These are phyloP conservation scores for Russula brevipes DNA, from an alignment of 768 basidiomycete species.

Conservation along the genomic window DNA sequence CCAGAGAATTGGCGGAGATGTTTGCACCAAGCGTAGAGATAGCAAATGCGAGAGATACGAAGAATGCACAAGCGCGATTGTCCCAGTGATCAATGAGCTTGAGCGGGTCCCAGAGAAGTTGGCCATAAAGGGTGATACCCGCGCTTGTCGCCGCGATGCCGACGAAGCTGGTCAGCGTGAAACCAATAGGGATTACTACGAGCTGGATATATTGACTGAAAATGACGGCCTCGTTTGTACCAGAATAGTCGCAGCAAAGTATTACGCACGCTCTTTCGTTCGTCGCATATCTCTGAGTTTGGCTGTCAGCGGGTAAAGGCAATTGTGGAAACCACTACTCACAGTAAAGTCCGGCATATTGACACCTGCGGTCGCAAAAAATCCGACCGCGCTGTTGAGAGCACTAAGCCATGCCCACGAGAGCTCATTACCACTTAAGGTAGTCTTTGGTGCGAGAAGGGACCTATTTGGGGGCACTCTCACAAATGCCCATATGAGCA, in stretches of 20 bases:
- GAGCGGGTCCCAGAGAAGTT: constrained; percentile 67
- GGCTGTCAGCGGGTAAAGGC: background rate
- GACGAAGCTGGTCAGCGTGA: constrained; percentile 71
- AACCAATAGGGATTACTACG: constrained; percentile 67
- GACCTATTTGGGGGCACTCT: constrained; percentile 58
- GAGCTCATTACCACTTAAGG: constrained; percentile 47
- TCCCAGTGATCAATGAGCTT: constrained; percentile 74
- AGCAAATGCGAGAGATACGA: constrained; percentile 68
- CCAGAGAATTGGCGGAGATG: constrained; percentile 73
- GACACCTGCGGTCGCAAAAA: constrained; percentile 65
- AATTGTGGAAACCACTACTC: constrained; percentile 8
- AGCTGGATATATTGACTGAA: constrained; percentile 68
- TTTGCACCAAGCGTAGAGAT: constrained; percentile 61
- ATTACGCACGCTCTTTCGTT: constrained; percentile 51
- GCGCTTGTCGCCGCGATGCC: constrained; percentile 83
- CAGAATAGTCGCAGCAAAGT: background rate
- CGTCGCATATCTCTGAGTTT: constrained; percentile 62
- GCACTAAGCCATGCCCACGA: constrained; percentile 76
- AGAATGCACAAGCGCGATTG: constrained; percentile 82
- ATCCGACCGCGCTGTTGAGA: constrained; percentile 71
- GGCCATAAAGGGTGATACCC: constrained; percentile 67
- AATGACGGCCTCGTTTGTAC: background rate
- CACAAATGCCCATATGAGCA: constrained; percentile 42
- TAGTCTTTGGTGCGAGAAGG: constrained; percentile 49
- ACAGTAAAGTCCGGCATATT: constrained; percentile 86